Conservation (phyloP, 108 stramenopile species). For the Aurantiochytrium sp. region DNA sequence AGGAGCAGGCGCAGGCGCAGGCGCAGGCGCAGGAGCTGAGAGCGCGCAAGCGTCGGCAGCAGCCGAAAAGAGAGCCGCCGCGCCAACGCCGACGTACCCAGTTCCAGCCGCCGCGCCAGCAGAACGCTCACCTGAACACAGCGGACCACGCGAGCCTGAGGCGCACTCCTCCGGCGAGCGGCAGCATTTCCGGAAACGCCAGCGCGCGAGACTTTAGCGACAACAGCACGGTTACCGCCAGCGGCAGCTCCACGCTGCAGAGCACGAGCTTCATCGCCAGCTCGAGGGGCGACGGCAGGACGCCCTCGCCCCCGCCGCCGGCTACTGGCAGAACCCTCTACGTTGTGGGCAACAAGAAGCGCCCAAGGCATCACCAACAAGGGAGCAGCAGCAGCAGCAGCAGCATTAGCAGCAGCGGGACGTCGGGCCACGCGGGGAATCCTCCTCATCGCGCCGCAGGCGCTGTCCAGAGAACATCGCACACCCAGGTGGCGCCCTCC, state of each 20-base stretch:
- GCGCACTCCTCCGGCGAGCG: not conserved
- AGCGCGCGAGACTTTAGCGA: not conserved
- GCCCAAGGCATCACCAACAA: not conserved
- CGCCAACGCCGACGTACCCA: too few species aligned
- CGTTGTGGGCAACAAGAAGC: too few species aligned
- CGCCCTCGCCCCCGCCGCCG: too few species aligned
- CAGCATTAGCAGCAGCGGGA: not conserved
- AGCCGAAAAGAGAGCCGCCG: too few species aligned
- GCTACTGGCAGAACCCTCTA: too few species aligned
- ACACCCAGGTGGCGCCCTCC: not conserved
- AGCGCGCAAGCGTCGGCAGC: too few species aligned
- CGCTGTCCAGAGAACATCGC: not conserved
- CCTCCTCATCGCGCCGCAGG: not conserved
- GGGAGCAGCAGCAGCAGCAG: not conserved
- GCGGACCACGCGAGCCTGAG: not conserved
- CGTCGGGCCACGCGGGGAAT: not conserved
- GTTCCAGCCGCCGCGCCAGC: not conserved
- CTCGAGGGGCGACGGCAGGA: too few species aligned
- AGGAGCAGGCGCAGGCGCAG: too few species aligned
- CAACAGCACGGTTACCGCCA: not conserved
- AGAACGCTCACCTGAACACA: not conserved
- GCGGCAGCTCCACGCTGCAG: too few species aligned
- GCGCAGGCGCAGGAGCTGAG: too few species aligned
- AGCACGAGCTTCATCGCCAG: too few species aligned
- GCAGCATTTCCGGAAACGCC: not conserved